Conservation (phyloP, 768 basidiomycete species). For the Tulasnella sp. region DNA sequence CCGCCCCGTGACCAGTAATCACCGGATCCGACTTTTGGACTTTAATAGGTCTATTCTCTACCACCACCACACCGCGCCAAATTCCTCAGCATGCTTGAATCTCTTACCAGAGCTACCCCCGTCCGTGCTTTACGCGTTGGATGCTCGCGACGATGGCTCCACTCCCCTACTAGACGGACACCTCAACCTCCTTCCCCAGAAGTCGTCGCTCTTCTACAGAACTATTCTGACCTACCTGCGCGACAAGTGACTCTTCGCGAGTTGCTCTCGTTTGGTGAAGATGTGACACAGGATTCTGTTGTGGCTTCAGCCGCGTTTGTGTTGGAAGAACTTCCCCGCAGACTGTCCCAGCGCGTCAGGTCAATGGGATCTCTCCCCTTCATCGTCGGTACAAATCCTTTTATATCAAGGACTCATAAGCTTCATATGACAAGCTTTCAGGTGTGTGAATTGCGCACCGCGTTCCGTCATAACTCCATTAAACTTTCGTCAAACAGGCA, state of each 20-base stretch:
- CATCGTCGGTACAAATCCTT: slow-evolving; percentile 83
- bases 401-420: slow-evolving; percentile 56
- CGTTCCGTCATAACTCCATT: background rate
- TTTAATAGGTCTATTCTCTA: background rate
- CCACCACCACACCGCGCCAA: background rate
- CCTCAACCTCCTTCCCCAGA: slow-evolving; percentile 29
- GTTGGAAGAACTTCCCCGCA: slow-evolving; percentile 60
- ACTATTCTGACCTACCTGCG: slow-evolving; percentile 50
- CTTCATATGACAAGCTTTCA: slow-evolving; percentile 58
- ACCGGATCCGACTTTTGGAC: too few species aligned
- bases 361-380: slow-evolving; percentile 67
- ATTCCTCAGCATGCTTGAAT: background rate
- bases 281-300: slow-evolving; percentile 55
- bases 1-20: too few species aligned
- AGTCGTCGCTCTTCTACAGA: slow-evolving; percentile 45
- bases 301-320: slow-evolving; percentile 58
- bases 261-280: slow-evolving; percentile 61
- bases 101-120: background rate
- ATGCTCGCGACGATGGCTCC: slow-evolving; percentile 8
- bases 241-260: slow-evolving; percentile 58
- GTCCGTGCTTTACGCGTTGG: background rate
- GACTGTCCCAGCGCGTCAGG: slow-evolving; percentile 60
- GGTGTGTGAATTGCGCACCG: slow-evolving; percentile 6
- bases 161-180: slow-evolving; percentile 9
- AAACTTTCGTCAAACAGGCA: slow-evolving; percentile 22